Evolutionary conservation across 139 green algal species (phyloP).

Genomic region (Picochlorum costavermella): DNA sequence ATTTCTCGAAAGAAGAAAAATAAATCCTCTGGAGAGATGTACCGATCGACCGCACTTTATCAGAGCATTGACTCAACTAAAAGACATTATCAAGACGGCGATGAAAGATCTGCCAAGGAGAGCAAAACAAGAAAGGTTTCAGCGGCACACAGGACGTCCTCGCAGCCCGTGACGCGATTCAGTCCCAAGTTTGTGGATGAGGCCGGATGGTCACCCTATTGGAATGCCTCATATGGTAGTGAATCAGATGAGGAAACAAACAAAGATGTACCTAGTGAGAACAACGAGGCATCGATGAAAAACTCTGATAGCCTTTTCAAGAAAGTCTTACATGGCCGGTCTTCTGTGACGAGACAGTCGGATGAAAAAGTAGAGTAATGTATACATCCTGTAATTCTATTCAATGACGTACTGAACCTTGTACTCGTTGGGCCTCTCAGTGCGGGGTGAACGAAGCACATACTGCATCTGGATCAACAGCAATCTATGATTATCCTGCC

Average conservation of each 20-base stretch:
- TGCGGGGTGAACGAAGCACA: slow-evolving; percentile 3
- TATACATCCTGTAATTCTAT: neutral
- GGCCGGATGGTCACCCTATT: neutral
- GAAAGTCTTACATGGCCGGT: no score
- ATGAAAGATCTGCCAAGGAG: neutral
- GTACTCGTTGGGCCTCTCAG: neutral
- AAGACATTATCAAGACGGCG: no score
- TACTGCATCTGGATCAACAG: slow-evolving; percentile 49
- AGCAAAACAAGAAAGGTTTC: neutral
- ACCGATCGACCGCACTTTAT: neutral
- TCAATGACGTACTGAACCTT: neutral
- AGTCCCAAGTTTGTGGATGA: neutral
- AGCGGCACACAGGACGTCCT: neutral
- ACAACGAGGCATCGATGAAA: no score
- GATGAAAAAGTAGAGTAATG: no score
- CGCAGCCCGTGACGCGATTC: neutral
- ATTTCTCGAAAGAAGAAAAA: neutral
- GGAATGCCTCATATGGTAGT: neutral
- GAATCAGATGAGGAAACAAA: neutral
- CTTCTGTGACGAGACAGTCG: no score
- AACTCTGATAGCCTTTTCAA: no score
- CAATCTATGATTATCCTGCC: slow-evolving; percentile 77
- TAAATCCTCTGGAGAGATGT: neutral
- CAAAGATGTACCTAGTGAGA: neutral
- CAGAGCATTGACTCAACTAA: neutral